Percentiles rank a stretch among this genome's conserved stretches.
Evolutionary conservation across 495 filamentous ascomycete genomes (phyloP).

Genomic region (Hypoxylon rickii): DNA sequence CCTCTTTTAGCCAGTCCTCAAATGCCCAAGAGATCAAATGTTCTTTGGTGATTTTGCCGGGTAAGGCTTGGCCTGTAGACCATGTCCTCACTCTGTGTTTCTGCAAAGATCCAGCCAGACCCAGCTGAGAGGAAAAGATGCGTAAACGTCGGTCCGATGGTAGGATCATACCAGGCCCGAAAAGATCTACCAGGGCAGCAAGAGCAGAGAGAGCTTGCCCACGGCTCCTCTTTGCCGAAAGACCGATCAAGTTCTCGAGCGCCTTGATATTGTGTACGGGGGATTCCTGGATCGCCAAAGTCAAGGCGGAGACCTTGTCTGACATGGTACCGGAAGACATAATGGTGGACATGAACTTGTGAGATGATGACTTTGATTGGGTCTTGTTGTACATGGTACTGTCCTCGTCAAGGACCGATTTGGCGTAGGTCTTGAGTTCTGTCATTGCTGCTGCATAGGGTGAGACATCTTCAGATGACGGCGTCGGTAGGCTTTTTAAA

Average conservation of each 20-base stretch:
- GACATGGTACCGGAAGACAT: conserved; percentile 95
- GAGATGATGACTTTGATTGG: conserved; percentile 69
- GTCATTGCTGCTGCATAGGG: conserved; percentile 64
- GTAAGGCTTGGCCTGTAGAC: conserved; percentile 68
- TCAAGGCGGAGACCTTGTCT: conserved; percentile 94
- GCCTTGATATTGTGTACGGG: conserved; percentile 89
- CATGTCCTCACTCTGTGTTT: conserved; percentile 59
- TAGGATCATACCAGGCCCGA: conserved; percentile 83
- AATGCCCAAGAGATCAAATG: conserved; percentile 90
- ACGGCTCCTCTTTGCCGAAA: conserved; percentile 88
- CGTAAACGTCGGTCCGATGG: conserved; percentile 80
- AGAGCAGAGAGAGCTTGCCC: conserved; percentile 93
- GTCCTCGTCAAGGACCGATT: conserved; percentile 74
- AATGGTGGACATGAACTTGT: conserved; percentile 93
- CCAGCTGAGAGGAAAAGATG: conserved; percentile 79
- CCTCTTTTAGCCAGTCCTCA: conserved; percentile 90
- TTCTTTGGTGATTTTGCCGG: conserved; percentile 66
- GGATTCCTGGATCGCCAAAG: conserved; percentile 91
- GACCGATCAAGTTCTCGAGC: conserved; percentile 75
- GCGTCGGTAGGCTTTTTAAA: conserved; percentile 60
- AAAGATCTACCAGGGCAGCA: conserved; percentile 88
- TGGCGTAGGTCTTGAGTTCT: conserved; percentile 76
- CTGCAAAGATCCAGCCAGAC: conserved; percentile 69
- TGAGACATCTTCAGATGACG: conserved; percentile 51
- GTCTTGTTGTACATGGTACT: conserved; percentile 61